Conservation (phyloP, 83 land plant genomes). For the Diphasiastrum complanatum region DNA sequence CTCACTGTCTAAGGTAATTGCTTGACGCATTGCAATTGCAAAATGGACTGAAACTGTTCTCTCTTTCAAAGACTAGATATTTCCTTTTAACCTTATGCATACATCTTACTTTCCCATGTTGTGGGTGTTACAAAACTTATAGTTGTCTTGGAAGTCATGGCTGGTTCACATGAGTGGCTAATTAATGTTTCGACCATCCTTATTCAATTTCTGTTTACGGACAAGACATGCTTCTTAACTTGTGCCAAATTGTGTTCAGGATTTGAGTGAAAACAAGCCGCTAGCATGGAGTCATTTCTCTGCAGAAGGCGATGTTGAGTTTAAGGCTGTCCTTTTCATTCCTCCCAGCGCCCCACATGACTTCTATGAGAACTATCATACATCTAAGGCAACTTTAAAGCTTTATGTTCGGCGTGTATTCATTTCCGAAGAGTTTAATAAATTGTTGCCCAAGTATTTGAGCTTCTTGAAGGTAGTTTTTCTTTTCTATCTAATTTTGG, state of each 20-base stretch:
- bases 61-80: too few species aligned
- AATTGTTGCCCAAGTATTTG: constrained; percentile 90
- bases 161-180: too few species aligned
- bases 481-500: not conserved
- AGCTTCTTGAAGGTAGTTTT: constrained; percentile 68
- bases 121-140: not conserved
- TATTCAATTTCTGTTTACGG: too few species aligned
- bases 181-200: too few species aligned
- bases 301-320: constrained; percentile 99
- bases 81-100: too few species aligned
- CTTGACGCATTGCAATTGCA: too few species aligned
- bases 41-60: too few species aligned
- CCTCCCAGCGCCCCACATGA: constrained; percentile 94
- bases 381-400: constrained; percentile 70
- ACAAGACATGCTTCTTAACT: too few species aligned
- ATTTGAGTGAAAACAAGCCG: constrained; percentile 81
- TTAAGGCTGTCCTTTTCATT: constrained; percentile 86
- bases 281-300: constrained; percentile 85
- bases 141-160: too few species aligned
- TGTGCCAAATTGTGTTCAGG: constrained; percentile 49
- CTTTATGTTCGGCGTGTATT: constrained; percentile 89
- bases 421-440: constrained; percentile 95
- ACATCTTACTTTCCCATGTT: constrained; percentile 1
- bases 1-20: constrained; percentile 79
- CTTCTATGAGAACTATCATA: constrained; percentile 89